Evolutionary conservation across 1,139 yeast species (phyloP).

Genomic region (Ogataea hybrid): DNA sequence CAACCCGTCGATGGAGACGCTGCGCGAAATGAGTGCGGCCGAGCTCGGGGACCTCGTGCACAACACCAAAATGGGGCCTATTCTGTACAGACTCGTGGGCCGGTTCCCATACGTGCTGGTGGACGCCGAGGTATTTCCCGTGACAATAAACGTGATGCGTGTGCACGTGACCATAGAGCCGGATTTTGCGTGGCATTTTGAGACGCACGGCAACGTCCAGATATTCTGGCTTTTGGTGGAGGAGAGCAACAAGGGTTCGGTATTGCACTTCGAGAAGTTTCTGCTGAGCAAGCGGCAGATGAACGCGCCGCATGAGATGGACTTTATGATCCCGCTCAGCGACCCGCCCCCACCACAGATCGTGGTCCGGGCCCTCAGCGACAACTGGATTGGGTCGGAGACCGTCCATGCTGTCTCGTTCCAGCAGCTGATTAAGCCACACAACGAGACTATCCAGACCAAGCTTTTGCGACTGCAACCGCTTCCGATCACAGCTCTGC

Average conservation of each 20-base stretch:
- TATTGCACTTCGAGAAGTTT: constrained; percentile 81
- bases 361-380: constrained; percentile 75
- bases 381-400: constrained; percentile 89
- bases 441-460: constrained; percentile 82
- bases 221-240: constrained; percentile 92
- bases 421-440: constrained; percentile 86
- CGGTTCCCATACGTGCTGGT: constrained; percentile 73
- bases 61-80: constrained; percentile 69
- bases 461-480: constrained; percentile 80
- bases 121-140: constrained; percentile 85
- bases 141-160: constrained; percentile 82
- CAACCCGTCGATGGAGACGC: constrained; percentile 63
- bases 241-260: constrained; percentile 70
- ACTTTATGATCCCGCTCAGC: constrained; percentile 86
- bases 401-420: constrained; percentile 76
- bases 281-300: constrained; percentile 61
- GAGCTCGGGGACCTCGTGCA: constrained; percentile 92
- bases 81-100: constrained; percentile 57
- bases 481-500: constrained; percentile 77
- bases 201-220: constrained; percentile 79
- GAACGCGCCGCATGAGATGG: constrained; percentile 62
- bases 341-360: constrained; percentile 91
- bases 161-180: constrained; percentile 69
- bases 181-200: constrained; percentile 82
- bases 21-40: constrained; percentile 69